Percentiles rank a stretch among this genome's conserved stretches.
phyloP scores from a whole-genome alignment of 441 rosid genomes.

The Jatropha multifida region DNA sequence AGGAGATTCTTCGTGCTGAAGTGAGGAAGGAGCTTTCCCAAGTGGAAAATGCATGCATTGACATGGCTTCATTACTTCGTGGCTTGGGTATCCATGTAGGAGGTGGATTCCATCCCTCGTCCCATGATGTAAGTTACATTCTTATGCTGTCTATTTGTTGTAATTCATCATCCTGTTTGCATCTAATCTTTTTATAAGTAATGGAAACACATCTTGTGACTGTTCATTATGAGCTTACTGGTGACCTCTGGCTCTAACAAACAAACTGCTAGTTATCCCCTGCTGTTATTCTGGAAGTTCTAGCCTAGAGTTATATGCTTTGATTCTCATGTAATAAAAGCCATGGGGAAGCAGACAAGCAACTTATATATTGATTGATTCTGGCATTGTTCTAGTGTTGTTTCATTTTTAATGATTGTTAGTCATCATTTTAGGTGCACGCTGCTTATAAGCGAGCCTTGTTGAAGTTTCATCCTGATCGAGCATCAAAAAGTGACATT shows the following conservation, averaged over 20 bases:
- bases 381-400: neutral
- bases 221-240: neutral
- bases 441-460: conserved; percentile 76
- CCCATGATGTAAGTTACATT: conserved; percentile 52
- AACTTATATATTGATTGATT: neutral
- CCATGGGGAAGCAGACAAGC: neutral
- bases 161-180: neutral
- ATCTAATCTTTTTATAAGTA: neutral
- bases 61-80: conserved; percentile 74
- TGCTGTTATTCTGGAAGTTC: neutral
- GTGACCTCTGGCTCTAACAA: neutral
- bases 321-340: neutral
- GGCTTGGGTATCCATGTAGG: conserved; percentile 63
- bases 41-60: conserved; percentile 50
- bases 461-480: conserved; percentile 79
- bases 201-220: neutral
- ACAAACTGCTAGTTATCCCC: neutral
- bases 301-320: neutral
- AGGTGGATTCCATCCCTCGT: conserved; percentile 48
- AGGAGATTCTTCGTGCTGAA: conserved; percentile 64
- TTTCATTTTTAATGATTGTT: neutral
- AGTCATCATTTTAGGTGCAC: conserved; percentile 53
- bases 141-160: neutral
- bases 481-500: conserved; percentile 70
- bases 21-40: conserved; percentile 54